These are phyloP conservation scores for Flaveria bidentis DNA, from an alignment of 129 eudicot species.

Conservation along the genomic window DNA sequence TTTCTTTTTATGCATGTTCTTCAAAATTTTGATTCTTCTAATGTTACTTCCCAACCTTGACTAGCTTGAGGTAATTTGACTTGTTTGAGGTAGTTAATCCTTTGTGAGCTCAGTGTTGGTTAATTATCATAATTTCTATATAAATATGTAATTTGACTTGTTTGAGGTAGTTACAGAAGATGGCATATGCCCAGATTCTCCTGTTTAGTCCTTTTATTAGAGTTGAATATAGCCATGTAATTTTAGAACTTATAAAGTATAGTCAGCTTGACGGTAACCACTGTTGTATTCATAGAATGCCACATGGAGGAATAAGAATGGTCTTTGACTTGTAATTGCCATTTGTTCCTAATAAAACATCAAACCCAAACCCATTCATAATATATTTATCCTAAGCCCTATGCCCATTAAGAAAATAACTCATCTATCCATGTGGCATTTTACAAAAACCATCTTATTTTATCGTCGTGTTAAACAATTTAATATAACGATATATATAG, in stretches of 20 bases:
- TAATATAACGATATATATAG: neutral
- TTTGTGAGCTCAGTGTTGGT: neutral
- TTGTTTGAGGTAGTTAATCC: too few species aligned
- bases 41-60: too few species aligned
- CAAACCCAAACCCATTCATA: conserved; percentile 8
- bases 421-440: conserved; percentile 39
- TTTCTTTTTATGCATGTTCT: too few species aligned
- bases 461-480: neutral
- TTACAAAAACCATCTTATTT: conserved; percentile 16
- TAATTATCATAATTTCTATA: conserved; percentile 3
- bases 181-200: conserved; percentile 30
- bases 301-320: conserved; percentile 45
- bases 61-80: too few species aligned
- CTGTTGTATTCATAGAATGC: conserved; percentile 30
- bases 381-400: neutral
- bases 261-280: conserved; percentile 24
- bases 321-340: conserved; percentile 36
- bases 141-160: conserved; percentile 12
- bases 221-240: conserved; percentile 30
- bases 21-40: too few species aligned
- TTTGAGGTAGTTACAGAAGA: conserved; percentile 8
- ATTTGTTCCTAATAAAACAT: conserved; percentile 23
- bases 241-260: neutral
- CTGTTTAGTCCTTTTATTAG: neutral
- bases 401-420: neutral